Evolutionary conservation across 805 yeast genomes (phyloP), one percentile per base, ranked within the genome.

Genomic region (Nakazawaea peltata): DNA sequence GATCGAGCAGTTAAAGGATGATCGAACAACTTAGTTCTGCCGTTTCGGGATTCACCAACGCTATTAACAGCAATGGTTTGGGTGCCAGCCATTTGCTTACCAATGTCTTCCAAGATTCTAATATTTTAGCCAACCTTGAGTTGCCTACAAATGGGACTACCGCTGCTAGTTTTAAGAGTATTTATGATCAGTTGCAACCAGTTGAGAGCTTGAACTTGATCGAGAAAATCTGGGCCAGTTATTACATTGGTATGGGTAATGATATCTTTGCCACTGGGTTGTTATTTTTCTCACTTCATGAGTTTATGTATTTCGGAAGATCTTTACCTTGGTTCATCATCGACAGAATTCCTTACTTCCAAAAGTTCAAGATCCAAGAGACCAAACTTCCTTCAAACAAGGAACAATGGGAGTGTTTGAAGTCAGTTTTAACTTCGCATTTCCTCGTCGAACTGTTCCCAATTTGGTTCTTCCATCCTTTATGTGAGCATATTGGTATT

Each of bases 401-500:
- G 54, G 96, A 90, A 63, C 97, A 90, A 58, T 77, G 94, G 88
- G 87, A 84, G 59, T 90, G 98, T 61, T 67, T 85, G 48, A 82
- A 84, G 58, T 65, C 82, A 19, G 97, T 90, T 22, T 62, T 92
- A 37, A 71, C 77, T 32, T 81, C 94, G 3, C 98, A 90, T 63
- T 78, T 87, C 59, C 60, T 90, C 44, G 94, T 90, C 34, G 98
- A 90, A 67, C 95, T 95, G 4, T 67, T 92, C 42, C 97, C 97
- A 38, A 92, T 90, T 47, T 90, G 96, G 95, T 80, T 87, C 34
- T 90, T 90, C 77, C 97, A 90, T 59, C 95, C 96, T 42, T 63
- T 90, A 53, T 85, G 96, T 63, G 75, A 78, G 50, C 67, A 69
- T 48, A 69, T 90, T 43, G 94, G 94, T 43, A 82, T 92, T 47